Evolutionary conservation across 1,284 basidiomycete genomes (phyloP).

Genomic region (Ustilago cynodontis): DNA sequence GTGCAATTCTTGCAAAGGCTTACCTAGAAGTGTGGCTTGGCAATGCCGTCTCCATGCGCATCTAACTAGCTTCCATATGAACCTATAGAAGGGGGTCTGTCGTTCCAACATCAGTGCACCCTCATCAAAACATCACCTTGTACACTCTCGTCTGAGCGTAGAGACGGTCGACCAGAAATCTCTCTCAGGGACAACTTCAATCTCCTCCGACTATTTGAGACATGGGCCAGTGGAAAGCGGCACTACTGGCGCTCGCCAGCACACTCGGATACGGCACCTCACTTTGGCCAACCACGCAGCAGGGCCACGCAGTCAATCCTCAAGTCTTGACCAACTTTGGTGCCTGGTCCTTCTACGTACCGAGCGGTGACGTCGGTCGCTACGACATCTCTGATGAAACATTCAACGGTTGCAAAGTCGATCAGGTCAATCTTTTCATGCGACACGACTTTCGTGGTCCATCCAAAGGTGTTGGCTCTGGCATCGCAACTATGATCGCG

Average conservation of each 20-base stretch:
- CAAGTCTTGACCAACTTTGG: slow-evolving; percentile 24
- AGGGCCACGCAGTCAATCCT: slow-evolving; percentile 18
- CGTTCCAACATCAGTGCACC: no score
- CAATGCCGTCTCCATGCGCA: background rate
- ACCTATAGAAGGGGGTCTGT: no score
- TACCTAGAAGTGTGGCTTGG: background rate
- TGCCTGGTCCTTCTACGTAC: slow-evolving; percentile 33
- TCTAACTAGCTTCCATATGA: no score
- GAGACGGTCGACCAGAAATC: no score
- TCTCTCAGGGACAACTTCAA: no score
- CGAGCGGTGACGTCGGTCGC: slow-evolving; percentile 17
- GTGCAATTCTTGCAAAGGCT: background rate
- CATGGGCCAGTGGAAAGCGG: slow-evolving; percentile 19
- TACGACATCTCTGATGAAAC: slow-evolving; percentile 11
- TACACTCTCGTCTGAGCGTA: no score
- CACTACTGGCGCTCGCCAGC: slow-evolving; percentile 20
- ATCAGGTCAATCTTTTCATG: slow-evolving; percentile 31
- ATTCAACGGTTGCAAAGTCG: slow-evolving; percentile 17
- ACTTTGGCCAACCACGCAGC: slow-evolving; percentile 22
- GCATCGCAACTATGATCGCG: slow-evolving; percentile 23
- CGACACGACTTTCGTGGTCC: slow-evolving; percentile 34
- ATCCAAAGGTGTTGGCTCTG: slow-evolving; percentile 22
- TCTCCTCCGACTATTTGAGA: background rate
- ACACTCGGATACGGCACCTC: slow-evolving; percentile 26
- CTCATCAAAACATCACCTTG: no score